Percentiles rank a stretch among this genome's conserved stretches.
These are phyloP conservation scores for Leccinum fuscescens DNA, from an alignment of 1,284 basidiomycete genomes.

Conservation along the genomic window DNA sequence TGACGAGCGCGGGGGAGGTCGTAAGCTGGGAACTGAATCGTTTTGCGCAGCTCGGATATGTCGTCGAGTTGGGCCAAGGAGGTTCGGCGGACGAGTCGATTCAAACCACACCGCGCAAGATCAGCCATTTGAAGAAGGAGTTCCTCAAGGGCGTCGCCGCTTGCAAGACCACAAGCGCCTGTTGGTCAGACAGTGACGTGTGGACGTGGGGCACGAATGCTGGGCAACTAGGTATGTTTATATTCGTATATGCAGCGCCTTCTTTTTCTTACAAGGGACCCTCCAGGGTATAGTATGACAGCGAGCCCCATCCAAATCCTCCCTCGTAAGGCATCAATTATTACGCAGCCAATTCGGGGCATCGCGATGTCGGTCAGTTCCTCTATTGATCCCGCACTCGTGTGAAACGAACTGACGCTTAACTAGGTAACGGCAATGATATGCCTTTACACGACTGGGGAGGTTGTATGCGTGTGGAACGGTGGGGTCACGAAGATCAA, in stretches of 20 bases:
- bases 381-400: not conserved
- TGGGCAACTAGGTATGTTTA: slow-evolving; percentile 79
- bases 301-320: slow-evolving; percentile 77
- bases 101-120: slow-evolving; percentile 75
- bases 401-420: slow-evolving; percentile 5
- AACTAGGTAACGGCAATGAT: slow-evolving; percentile 79
- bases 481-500: slow-evolving; percentile 75
- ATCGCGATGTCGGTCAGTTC: slow-evolving; percentile 68
- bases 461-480: slow-evolving; percentile 84
- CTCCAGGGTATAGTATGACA: slow-evolving; percentile 69
- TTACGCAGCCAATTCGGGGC: slow-evolving; percentile 67
- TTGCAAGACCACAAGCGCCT: slow-evolving; percentile 84
- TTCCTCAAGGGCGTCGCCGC: slow-evolving; percentile 82
- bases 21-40: slow-evolving; percentile 90
- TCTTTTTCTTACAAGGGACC: not conserved
- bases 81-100: slow-evolving; percentile 53
- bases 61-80: slow-evolving; percentile 56
- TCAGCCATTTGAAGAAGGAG: slow-evolving; percentile 83
- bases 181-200: slow-evolving; percentile 85
- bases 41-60: slow-evolving; percentile 87
- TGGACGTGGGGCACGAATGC: slow-evolving; percentile 96
- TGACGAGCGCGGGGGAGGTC: slow-evolving; percentile 81
- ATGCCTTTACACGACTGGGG: slow-evolving; percentile 70
- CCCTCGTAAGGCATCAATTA: slow-evolving; percentile 82
- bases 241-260: not conserved